phyloP scores from a whole-genome alignment of 2,329 filamentous ascomycete species.

The Fusarium pilosicola region DNA sequence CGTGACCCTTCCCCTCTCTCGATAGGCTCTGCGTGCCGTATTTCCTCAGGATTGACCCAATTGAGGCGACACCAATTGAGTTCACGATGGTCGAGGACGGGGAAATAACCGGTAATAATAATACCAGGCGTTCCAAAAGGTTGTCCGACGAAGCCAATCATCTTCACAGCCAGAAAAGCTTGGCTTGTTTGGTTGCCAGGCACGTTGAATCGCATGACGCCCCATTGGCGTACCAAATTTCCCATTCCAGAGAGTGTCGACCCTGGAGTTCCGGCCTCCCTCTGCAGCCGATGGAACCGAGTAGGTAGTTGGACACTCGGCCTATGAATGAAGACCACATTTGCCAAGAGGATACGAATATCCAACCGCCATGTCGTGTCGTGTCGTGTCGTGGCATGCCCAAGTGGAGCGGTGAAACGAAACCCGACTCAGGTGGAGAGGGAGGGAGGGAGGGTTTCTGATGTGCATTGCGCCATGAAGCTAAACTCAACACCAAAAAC shows the following conservation, averaged over 20 bases:
- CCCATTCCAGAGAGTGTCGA: background rate
- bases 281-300: background rate
- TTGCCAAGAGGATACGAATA: background rate
- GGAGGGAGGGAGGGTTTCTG: background rate
- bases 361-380: background rate
- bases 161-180: background rate
- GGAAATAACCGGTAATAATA: conserved; percentile 10
- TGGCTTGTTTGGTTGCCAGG: background rate
- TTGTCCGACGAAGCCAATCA: background rate
- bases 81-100: background rate
- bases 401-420: background rate
- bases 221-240: background rate
- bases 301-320: background rate
- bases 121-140: background rate
- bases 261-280: background rate
- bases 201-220: background rate
- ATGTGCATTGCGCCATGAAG: background rate
- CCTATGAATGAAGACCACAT: background rate
- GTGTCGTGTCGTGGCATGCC: conserved; percentile 1
- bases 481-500: background rate
- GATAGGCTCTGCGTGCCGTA: background rate
- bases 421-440: background rate
- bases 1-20: background rate
- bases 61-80: background rate
- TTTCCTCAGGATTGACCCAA: background rate